phyloP scores from a whole-genome alignment of 768 basidiomycete genomes.

The Terana coerulea region DNA sequence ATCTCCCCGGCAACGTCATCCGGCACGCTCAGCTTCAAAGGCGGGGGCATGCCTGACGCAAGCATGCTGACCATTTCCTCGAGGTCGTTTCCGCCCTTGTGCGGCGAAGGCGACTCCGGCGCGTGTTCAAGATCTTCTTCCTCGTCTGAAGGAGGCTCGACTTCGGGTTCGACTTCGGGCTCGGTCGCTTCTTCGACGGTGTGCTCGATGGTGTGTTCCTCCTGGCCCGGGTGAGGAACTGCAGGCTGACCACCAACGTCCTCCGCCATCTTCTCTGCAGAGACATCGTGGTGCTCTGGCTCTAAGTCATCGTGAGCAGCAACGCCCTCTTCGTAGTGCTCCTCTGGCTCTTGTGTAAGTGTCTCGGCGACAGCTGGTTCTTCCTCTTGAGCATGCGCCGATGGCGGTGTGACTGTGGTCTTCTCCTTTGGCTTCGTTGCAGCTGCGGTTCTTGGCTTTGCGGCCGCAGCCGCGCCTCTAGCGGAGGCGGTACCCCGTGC shows the following conservation, averaged over 20 bases:
- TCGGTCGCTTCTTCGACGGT: conserved; percentile 3
- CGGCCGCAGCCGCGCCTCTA: conserved; percentile 27
- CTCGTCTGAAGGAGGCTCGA: background rate
- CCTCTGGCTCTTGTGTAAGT: conserved; percentile 6
- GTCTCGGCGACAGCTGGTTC: background rate
- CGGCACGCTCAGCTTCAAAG: conserved; percentile 4
- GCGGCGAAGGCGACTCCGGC: conserved; percentile 9
- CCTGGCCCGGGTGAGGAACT: no score
- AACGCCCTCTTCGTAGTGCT: conserved; percentile 4
- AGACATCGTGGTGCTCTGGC: conserved; percentile 5
- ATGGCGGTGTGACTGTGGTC: conserved; percentile 13
- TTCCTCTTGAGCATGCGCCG: conserved; percentile 1
- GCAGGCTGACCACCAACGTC: conserved; percentile 12
- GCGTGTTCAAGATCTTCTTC: conserved; percentile 9
- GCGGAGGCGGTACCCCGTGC: conserved; percentile 25
- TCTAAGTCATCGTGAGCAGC: conserved; percentile 3
- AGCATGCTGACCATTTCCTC: conserved; percentile 68
- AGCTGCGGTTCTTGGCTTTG: conserved; percentile 25
- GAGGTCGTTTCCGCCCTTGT: conserved; percentile 37
- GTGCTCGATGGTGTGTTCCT: conserved; percentile 18
- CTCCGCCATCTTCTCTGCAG: conserved; percentile 20
- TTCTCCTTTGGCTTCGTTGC: conserved; percentile 20
- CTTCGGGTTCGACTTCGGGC: conserved; percentile 13
- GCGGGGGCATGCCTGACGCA: conserved; percentile 32
- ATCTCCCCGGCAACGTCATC: conserved; percentile 13